Evolutionary conservation across 139 green algal genomes (phyloP).

Genomic region (Desmodesmus armatus): DNA sequence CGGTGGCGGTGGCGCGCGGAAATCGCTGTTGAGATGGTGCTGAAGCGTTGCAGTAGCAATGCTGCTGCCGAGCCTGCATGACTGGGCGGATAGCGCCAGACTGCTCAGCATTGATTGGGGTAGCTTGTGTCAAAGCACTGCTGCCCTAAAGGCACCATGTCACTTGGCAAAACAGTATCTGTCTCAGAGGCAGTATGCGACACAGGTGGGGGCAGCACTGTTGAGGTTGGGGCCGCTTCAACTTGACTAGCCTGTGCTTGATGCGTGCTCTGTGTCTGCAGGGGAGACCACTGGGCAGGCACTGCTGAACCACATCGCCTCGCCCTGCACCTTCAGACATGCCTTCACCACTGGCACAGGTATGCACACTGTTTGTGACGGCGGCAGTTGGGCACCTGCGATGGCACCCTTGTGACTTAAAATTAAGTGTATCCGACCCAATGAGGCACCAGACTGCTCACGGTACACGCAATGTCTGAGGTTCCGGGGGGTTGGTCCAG

Average conservation of each 20-base stretch:
- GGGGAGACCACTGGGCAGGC: neutral
- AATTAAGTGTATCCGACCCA: no score
- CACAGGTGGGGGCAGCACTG: neutral
- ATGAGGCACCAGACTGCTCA: no score
- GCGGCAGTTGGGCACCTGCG: neutral
- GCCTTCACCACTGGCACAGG: slow-evolving; percentile 77
- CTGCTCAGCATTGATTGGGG: no score
- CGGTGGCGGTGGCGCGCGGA: no score
- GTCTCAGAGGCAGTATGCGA: neutral
- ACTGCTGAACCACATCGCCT: slow-evolving; percentile 74
- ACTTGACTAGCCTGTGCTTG: neutral
- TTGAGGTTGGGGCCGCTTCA: neutral
- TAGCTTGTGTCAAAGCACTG: no score
- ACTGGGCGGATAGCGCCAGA: no score
- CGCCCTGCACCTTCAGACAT: slow-evolving; percentile 81
- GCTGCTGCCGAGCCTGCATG: no score
- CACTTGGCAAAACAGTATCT: neutral
- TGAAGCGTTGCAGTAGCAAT: no score
- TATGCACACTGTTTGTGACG: slow-evolving; percentile 31
- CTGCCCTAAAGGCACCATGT: no score
- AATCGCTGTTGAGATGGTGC: no score
- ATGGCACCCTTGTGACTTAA: neutral
- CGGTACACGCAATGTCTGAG: neutral
- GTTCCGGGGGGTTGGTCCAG: neutral
- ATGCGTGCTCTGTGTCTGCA: neutral